These are phyloP conservation scores for Sugiyamaella sp. DNA, from an alignment of 1,139 yeast species.

Conservation along the genomic window DNA sequence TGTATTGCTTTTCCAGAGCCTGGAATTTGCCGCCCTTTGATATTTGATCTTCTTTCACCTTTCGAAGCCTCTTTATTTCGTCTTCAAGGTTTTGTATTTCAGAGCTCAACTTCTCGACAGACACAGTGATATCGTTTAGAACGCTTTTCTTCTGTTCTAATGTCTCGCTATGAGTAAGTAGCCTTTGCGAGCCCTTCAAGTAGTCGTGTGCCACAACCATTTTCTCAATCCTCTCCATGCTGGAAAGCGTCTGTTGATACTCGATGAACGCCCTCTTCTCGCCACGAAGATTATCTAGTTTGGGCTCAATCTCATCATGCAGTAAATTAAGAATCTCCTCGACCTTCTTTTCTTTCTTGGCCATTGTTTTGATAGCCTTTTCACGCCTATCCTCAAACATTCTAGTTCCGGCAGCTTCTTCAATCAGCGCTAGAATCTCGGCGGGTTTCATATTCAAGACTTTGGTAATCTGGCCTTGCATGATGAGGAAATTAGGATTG, in stretches of 20 bases:
- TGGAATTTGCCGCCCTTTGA: conserved; percentile 64
- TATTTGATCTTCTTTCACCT: conserved; percentile 60
- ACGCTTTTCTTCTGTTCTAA: conserved; percentile 35
- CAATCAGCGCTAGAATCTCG: conserved; percentile 86
- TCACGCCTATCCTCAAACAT: conserved; percentile 94
- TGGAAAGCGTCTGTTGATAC: conserved; percentile 81
- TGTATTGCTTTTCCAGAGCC: conserved; percentile 62
- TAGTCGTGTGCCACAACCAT: conserved; percentile 82
- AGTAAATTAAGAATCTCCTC: conserved; percentile 73
- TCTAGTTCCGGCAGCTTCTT: conserved; percentile 98
- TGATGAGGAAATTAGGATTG: conserved; percentile 93
- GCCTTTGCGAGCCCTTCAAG: conserved; percentile 45
- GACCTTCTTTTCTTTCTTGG: conserved; percentile 83
- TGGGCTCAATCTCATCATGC: conserved; percentile 90
- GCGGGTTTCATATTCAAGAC: conserved; percentile 94
- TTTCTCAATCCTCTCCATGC: conserved; percentile 72
- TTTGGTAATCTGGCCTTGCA: conserved; percentile 98
- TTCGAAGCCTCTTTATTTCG: conserved; percentile 61
- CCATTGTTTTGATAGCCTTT: conserved; percentile 88
- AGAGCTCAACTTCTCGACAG: conserved; percentile 49
- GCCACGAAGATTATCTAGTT: conserved; percentile 73
- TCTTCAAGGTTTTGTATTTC: conserved; percentile 65
- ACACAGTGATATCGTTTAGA: conserved; percentile 29
- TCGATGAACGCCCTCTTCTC: conserved; percentile 86
- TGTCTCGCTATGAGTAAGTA: conserved; percentile 38